Base-by-base conservation (phyloP, 495 filamentous ascomycete genomes). In the Sabuloglossum arenarium region DNA sequence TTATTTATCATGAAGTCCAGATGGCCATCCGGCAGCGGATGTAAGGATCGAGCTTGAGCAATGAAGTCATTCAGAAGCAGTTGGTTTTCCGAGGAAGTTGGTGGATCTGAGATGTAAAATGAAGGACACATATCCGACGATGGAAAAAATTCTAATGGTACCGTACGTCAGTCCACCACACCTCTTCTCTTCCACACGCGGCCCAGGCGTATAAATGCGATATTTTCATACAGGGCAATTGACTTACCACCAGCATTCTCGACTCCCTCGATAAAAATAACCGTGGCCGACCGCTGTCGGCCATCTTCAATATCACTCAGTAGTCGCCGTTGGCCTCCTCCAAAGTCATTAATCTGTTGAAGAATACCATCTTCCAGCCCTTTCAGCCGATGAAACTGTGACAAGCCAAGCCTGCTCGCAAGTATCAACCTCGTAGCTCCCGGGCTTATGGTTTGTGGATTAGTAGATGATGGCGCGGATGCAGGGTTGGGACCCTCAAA, bases 331-430 rank as follows among this genome's bases (percentile, higher is more conserved):
- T 65, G 66, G 19, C 59, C 10, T 24, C 70, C 71, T n/a, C 69
- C 72, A 65, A 70, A 75, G 28, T 62, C 63, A 63, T 77, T 75
- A 25, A 83, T 59, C 42, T 66, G 63, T 27, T 71, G 59, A 57
- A 80, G 58, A 14, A 60, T 68, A 1, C 68, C 62, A n/a, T 73
- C 70, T 56, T 71, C 67, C n/a, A 62, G 58, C 52, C 63, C 60
- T 49, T 70, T 68, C 29, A 80, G 69, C 34, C 63, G 60, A 39
- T 78, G 75, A 58, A 68, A 75, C 24, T 71, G 60, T 29, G 78
- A 71, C 3, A 77, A 60, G n/a, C 72, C 70, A 56, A 75, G 63
- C 61, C 77, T 70, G 58, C 76, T 72, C 55, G 78, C 75, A 43
- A 81, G 51, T 28, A 81, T 64, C 30, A 76, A 67, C 60, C 71